A percentile compares a stretch with the other conserved stretches of the same genome.
These are phyloP conservation scores for Endotrypanum monterogeii DNA, from an alignment of 208 protist species.

Conservation along the genomic window DNA sequence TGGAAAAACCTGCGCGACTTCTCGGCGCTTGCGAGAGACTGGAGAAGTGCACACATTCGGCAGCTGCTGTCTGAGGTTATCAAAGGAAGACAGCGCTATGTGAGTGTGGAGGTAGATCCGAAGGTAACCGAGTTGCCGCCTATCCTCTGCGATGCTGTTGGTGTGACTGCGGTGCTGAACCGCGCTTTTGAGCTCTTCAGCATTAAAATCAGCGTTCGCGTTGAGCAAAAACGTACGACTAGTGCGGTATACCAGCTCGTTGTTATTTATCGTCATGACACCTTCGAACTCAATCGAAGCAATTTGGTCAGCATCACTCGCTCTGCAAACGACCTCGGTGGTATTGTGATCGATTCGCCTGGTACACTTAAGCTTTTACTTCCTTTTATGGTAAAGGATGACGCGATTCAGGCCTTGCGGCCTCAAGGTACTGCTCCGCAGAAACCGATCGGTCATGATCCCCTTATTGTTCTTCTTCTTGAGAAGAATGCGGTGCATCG, in stretches of 20 bases:
- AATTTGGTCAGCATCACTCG: constrained; percentile 32
- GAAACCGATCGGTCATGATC: constrained; percentile 40
- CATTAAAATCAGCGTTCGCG: constrained; percentile 60
- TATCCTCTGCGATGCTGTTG: constrained; percentile 51
- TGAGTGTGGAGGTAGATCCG: constrained; percentile 58
- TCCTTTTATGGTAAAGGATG: constrained; percentile 60
- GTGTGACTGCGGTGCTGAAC: constrained; percentile 40
- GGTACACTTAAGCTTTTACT: constrained; percentile 44
- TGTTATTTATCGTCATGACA: constrained; percentile 57
- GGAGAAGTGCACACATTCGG: constrained; percentile 49
- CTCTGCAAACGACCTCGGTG: constrained; percentile 54
- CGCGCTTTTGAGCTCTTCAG: constrained; percentile 49
- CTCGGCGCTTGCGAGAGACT: constrained; percentile 39
- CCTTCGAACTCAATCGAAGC: constrained; percentile 33
- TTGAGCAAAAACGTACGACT: constrained; percentile 53
- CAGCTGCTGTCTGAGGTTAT: constrained; percentile 57
- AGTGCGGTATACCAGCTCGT: constrained; percentile 59
- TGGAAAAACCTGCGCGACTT: constrained; percentile 67
- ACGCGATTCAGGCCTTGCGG: constrained; percentile 32
- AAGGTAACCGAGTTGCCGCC: constrained; percentile 52
- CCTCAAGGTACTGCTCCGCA: constrained; percentile 29
- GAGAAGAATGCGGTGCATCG: constrained; percentile 74
- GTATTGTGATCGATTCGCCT: constrained; percentile 44
- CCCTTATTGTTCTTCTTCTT: constrained; percentile 58
- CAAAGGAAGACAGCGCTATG: constrained; percentile 42